Percentiles rank a stretch among this genome's conserved stretches.
These are phyloP conservation scores for Mangifera indica DNA, from an alignment of 345 rosid genomes.

Conservation along the genomic window DNA sequence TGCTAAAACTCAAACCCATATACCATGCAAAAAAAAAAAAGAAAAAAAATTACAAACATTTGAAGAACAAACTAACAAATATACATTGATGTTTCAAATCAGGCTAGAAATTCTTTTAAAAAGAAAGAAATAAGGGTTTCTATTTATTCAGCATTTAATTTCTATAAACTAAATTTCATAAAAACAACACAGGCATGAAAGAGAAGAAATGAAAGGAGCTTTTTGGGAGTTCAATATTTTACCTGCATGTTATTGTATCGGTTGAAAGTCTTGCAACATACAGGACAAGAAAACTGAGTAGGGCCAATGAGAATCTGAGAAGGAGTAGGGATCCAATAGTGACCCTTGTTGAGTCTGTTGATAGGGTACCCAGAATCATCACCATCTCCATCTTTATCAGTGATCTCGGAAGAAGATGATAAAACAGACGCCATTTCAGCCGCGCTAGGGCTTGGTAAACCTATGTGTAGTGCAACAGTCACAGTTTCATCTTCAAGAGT, in stretches of 20 bases:
- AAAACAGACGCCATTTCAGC: slow-evolving; percentile 69
- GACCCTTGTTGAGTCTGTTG: slow-evolving; percentile 83
- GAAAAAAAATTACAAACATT: not conserved
- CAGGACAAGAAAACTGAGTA: slow-evolving; percentile 97
- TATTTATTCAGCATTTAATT: no score
- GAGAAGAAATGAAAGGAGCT: not conserved
- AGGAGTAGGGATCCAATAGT: slow-evolving; percentile 98
- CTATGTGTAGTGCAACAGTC: slow-evolving; percentile 91
- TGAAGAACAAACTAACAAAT: slow-evolving; percentile 2
- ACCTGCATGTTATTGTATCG: slow-evolving; percentile 99
- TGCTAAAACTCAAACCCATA: slow-evolving; percentile 26
- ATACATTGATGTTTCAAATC: slow-evolving; percentile 5
- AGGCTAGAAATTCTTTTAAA: slow-evolving; percentile 10
- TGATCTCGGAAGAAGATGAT: slow-evolving; percentile 48
- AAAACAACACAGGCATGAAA: not conserved
- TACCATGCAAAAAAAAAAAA: slow-evolving; percentile 42
- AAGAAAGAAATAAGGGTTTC: not conserved
- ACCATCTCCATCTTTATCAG: slow-evolving; percentile 48
- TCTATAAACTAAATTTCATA: no score
- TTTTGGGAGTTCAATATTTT: slow-evolving; percentile 4
- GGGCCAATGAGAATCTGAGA: slow-evolving; percentile 98
- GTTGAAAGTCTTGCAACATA: slow-evolving; percentile 92
- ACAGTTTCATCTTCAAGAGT: slow-evolving; percentile 42
- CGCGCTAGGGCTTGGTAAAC: slow-evolving; percentile 84
- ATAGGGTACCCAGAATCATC: slow-evolving; percentile 53